Evolutionary conservation across 441 rosid species (phyloP), one percentile per base, ranked within the genome.

Genomic region (Dalechampia spathulata): DNA sequence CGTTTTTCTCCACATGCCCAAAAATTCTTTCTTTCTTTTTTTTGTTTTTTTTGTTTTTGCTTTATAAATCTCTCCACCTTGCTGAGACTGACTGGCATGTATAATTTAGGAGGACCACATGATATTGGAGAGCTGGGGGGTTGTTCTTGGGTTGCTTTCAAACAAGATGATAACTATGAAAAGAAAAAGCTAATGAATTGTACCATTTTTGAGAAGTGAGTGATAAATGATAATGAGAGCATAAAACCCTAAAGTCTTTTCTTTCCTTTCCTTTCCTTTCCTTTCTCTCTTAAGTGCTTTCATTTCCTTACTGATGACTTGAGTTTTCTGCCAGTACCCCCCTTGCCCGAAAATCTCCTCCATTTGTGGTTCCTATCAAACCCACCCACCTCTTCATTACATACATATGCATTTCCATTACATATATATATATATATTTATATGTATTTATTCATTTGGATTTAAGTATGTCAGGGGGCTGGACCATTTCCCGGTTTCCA

Each of bases 141-240:
- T 75, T 71, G 85, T 74, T 82, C 84, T 67, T 21, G 67, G 73
- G 87, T 84, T 82, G 96, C 92, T 77, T 74, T 87, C 90, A 84
- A 20, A 59, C 48, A 44, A 67, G 34, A 30, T 52, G 85, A 76
- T 79, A 76, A 76, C 76, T 70, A 72, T 52, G 68, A 66, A 58
- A 38, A 3, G 8, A 21, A 27, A 55, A 65, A 52, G 52, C 28
- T 48, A 12, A 44, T 64, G 55, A 54, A 27, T 25, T 55, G 47
- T 43, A 56, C 59, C 60, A 58, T 54, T 45, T 47, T 60, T 30
- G 5, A 30, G 1, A 61, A 61, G 66, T 68, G 69, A 60, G 61
- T 69, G 74, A 63, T 58, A 55, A 66, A 57, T 69, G 72, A 64
- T 59, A 57, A 67, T 69, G 76, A 71, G 58, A 60, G 63, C 70